A percentile compares a stretch with the other conserved stretches of the same genome.
phyloP scores from a whole-genome alignment of 2,329 filamentous ascomycete genomes.

The Botrytis byssoidea region DNA sequence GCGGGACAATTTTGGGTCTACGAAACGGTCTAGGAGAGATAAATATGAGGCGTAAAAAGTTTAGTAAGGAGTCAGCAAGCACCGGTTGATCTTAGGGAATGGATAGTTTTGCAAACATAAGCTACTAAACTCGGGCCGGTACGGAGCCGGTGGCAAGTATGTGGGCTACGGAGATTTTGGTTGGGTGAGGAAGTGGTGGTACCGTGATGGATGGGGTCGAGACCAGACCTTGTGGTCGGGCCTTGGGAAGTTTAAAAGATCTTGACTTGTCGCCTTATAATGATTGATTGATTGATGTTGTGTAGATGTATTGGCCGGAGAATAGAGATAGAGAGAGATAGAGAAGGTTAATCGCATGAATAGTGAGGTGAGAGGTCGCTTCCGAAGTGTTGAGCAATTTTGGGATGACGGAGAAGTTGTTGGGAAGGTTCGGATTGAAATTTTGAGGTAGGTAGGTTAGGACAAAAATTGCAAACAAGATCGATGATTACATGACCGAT shows the following conservation, averaged over 20 bases:
- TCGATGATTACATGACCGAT: constrained; percentile 2
- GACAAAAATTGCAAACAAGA: not conserved
- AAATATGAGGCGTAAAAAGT: not conserved
- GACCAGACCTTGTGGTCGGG: constrained; percentile 11
- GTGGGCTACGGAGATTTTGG: not conserved
- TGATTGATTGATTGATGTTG: not conserved
- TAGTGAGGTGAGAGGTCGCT: constrained; percentile 2
- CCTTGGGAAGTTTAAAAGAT: not conserved
- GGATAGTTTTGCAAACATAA: not conserved
- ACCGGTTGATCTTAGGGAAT: not conserved
- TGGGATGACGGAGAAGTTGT: constrained; percentile 14
- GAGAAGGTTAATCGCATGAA: not conserved
- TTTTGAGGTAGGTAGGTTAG: not conserved
- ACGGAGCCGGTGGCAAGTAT: constrained; percentile 1
- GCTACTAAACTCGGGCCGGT: constrained; percentile 3
- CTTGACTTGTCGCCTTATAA: not conserved
- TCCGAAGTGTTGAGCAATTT: constrained; percentile 5
- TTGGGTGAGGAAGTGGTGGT: constrained; percentile 7
- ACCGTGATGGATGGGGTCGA: constrained; percentile 9
- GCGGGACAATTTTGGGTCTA: not conserved
- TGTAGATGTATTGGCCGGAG: not conserved
- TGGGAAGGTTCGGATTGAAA: constrained; percentile 1
- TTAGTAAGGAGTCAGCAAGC: not conserved
- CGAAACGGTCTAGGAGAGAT: not conserved
- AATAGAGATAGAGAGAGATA: not conserved